phyloP scores from a whole-genome alignment of 768 basidiomycete genomes.

The Tylopilus subfusipes region DNA sequence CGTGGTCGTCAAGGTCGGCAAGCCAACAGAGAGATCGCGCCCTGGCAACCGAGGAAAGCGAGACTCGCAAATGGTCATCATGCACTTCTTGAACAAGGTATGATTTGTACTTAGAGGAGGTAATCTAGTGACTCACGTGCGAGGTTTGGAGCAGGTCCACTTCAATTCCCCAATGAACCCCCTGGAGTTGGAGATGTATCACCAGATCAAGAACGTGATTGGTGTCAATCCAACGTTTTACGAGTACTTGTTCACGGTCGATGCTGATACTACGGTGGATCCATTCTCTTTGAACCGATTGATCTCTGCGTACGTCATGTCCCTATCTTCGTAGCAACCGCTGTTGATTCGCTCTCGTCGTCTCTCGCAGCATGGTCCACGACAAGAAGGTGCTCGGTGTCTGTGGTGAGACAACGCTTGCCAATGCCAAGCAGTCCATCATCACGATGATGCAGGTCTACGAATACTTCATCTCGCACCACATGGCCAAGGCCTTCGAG shows the following conservation, averaged over 20 bases:
- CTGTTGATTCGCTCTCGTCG: background rate
- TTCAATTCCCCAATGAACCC: constrained; percentile 97
- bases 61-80: constrained; percentile 92
- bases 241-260: constrained; percentile 90
- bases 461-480: constrained; percentile 99
- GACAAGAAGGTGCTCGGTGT: constrained; percentile 92
- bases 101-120: constrained; percentile 6
- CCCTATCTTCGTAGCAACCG: background rate
- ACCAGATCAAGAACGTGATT: constrained; percentile 99
- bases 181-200: constrained; percentile 95
- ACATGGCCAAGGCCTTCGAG: constrained; percentile 98
- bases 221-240: constrained; percentile 99
- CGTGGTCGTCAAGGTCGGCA: constrained; percentile 90
- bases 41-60: constrained; percentile 99
- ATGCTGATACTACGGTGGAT: constrained; percentile 93
- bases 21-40: constrained; percentile 86
- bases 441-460: constrained; percentile 99
- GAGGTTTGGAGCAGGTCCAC: constrained; percentile 62
- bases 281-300: constrained; percentile 84
- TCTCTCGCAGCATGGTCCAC: constrained; percentile 80
- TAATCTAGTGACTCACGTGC: background rate
- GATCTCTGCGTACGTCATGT: constrained; percentile 77
- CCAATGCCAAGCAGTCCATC: constrained; percentile 92
- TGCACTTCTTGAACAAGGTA: constrained; percentile 98
- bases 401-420: constrained; percentile 91